Conservation (phyloP, 1,284 basidiomycete genomes). For the Tylopilus sp. region DNA sequence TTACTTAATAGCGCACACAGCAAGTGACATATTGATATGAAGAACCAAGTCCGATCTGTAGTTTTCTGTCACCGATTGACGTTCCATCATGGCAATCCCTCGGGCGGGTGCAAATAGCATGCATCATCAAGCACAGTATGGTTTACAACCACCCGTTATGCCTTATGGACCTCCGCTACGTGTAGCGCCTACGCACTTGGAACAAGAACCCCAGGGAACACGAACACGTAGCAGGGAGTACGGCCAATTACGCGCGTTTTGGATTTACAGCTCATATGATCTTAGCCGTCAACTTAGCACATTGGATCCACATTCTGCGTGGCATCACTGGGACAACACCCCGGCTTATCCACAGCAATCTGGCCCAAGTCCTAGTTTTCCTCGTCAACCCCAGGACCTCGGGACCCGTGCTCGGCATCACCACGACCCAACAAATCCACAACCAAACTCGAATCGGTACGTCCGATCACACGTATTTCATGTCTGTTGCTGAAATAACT, state of each 20-base stretch:
- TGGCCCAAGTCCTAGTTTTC: background rate
- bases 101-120: constrained; percentile 11
- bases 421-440: background rate
- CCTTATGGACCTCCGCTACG: constrained; percentile 12
- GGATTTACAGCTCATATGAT: background rate
- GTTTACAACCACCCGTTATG: constrained; percentile 26
- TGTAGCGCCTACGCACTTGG: background rate
- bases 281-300: background rate
- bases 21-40: constrained; percentile 12
- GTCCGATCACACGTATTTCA: background rate
- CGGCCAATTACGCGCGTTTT: background rate
- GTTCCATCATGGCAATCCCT: constrained; percentile 15
- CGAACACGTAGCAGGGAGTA: background rate
- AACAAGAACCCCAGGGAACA: constrained; percentile 15
- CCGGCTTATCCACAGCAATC: background rate
- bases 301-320: background rate
- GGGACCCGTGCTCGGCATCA: background rate
- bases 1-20: constrained; percentile 18
- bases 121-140: constrained; percentile 1
- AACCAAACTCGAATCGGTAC: background rate
- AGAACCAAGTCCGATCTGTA: constrained; percentile 2
- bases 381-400: background rate
- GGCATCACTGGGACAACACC: background rate
- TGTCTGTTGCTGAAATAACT: background rate
- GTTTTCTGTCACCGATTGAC: background rate